Conservation (phyloP, 768 basidiomycete species). For the Agrocybe chaxingu region DNA sequence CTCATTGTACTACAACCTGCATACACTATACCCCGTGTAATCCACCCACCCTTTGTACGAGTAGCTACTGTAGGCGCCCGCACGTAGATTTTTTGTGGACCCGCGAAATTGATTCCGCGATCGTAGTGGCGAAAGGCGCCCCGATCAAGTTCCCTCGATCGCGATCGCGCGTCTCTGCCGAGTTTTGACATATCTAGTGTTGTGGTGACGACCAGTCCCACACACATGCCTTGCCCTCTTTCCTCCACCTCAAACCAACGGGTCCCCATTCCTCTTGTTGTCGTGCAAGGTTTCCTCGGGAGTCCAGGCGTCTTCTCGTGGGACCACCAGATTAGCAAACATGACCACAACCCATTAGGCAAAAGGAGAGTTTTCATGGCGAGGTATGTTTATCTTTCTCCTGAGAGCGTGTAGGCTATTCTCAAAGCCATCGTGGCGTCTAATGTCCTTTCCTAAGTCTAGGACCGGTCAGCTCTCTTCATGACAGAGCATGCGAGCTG, state of each 20-base stretch:
- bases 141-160: too few relatives aligned
- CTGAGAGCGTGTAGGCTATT: background rate
- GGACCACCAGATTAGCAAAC: conserved; percentile 27
- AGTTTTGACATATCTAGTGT: too few relatives aligned
- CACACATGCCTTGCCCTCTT: background rate
- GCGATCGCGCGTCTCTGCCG: too few relatives aligned
- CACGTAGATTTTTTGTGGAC: too few relatives aligned
- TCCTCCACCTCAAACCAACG: background rate
- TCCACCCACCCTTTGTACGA: conserved; percentile 4
- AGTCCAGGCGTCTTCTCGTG: conserved; percentile 32
- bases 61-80: too few relatives aligned
- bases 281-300: conserved; percentile 48
- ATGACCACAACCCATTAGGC: background rate
- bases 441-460: conserved; percentile 26
- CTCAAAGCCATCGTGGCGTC: background rate
- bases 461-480: conserved; percentile 49
- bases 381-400: conserved; percentile 12
- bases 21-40: background rate
- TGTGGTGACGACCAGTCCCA: background rate
- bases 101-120: too few relatives aligned
- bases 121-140: too few relatives aligned
- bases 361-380: conserved; percentile 10
- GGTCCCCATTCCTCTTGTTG: conserved; percentile 32
- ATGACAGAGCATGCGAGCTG: conserved; percentile 51
- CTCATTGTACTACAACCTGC: conserved; percentile 2